Evolutionary conservation across 23 red algal genomes (phyloP).

Genomic region (Agarophyton chilense): DNA sequence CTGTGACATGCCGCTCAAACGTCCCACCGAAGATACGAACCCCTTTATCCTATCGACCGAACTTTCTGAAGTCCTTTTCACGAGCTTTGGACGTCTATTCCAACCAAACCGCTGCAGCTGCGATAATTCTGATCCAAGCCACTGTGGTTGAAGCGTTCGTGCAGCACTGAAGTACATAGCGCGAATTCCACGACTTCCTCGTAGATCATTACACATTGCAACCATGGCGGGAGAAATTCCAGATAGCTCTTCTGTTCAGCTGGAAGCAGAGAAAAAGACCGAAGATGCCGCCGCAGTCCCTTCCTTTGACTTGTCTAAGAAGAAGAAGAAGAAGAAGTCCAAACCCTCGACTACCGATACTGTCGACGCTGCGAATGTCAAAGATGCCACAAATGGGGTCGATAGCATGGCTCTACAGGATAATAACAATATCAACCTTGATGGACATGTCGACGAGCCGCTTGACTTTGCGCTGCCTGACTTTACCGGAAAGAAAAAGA

Average conservation of each 20-base stretch:
- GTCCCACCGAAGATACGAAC: too few species aligned
- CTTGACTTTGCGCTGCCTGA: conserved; percentile 70
- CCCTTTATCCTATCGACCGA: too few species aligned
- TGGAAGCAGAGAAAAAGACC: neutral
- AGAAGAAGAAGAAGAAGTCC: conserved; percentile 95
- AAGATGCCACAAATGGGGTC: conserved; percentile 25
- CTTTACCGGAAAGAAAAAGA: conserved; percentile 83
- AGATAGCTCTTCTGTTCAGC: neutral
- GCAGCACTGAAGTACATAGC: neutral
- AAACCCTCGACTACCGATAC: conserved; percentile 6
- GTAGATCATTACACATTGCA: neutral
- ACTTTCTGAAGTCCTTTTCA: too few species aligned
- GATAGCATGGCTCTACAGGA: conserved; percentile 6
- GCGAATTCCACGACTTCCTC: neutral
- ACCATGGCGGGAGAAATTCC: conserved; percentile 11
- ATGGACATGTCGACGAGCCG: conserved; percentile 20
- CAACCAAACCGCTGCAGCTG: too few species aligned
- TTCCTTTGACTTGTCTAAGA: conserved; percentile 77
- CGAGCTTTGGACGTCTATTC: too few species aligned
- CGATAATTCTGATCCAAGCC: neutral
- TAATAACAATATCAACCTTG: neutral
- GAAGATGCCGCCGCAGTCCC: conserved; percentile 27
- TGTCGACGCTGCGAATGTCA: conserved; percentile 31
- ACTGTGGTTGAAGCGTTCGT: neutral
- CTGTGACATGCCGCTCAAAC: too few species aligned